Base-by-base conservation (phyloP, 208 protist species). In the Naegleria gruberi region DNA sequence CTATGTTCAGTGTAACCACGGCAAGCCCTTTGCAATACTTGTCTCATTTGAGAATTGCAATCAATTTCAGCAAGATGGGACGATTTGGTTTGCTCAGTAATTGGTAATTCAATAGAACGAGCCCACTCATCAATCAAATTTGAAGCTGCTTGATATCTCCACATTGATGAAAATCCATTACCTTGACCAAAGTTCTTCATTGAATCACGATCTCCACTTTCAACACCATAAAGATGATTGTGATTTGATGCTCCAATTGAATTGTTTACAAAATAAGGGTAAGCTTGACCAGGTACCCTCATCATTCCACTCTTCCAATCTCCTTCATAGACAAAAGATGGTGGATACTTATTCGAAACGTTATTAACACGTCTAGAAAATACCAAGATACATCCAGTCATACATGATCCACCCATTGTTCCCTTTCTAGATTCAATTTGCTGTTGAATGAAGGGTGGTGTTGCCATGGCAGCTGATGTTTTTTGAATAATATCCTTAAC, bases 271-370 rank as follows among this genome's bases (percentile, higher is more conserved):
- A 42, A 82, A 15, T 0, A 12, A 19, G 73, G 73, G n/a, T 40
- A n/a, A 15, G 73, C 73, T 41, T 82, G 73, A 15, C 12, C 8
- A 12, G 73, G 73, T 41, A 82, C 23, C 10, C 73, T 10, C 73
- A 82, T 82, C 73, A 82, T 42, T 82, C 73, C 73, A 82, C 73
- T 34, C n/a, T 82, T 82, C n/a, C 34, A 82, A 12, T 82, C 73
- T 1, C 26, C 17, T 82, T 82, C 73, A 82, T 82, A 82, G 0
- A 82, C 73, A 41, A 42, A 82, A 12, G 73, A n/a, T 42, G 73
- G 73, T 40, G 73, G 17, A 23, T 65, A 19, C 30, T 1, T 10
- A 30, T 10, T 30, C 30, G 51, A 65, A 65, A 30, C 30, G 12
- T 19, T 65, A 1, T 10, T 65, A 65, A 65, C 30, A 30, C 51